These are phyloP conservation scores for Vitis hybrid DNA, from an alignment of 177 flowering plant genomes.

Conservation along the genomic window DNA sequence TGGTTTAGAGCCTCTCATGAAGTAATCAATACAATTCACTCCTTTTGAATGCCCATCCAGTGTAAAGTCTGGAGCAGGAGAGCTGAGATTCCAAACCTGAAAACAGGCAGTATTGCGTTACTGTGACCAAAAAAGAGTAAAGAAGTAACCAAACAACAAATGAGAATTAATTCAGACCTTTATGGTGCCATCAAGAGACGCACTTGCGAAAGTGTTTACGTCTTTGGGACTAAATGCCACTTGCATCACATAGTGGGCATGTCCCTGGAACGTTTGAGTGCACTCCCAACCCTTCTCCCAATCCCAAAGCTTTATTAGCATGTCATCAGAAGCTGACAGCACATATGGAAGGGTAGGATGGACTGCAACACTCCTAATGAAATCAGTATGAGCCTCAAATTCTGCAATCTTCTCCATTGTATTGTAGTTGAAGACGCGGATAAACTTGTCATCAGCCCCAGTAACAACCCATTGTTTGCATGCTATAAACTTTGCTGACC, in stretches of 20 bases:
- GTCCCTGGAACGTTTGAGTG: conserved; percentile 11
- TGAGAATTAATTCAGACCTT: conserved; percentile 3
- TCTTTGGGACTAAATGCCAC: conserved; percentile 14
- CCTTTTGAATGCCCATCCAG: conserved; percentile 10
- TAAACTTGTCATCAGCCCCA: conserved; percentile 13
- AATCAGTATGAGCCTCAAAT: conserved; percentile 15
- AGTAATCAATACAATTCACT: conserved; percentile 12
- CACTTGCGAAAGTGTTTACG: conserved; percentile 10
- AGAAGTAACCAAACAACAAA: not conserved
- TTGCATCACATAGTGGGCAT: conserved; percentile 18
- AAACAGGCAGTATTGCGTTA: not conserved
- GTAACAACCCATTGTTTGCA: conserved; percentile 8
- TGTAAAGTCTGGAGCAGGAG: conserved; percentile 10
- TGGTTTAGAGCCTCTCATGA: conserved; percentile 20
- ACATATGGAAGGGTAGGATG: conserved; percentile 12
- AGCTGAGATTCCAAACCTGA: conserved; percentile 12
- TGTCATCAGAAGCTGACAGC: conserved; percentile 16
- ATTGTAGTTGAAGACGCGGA: conserved; percentile 11
- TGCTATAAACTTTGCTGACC: conserved; percentile 8
- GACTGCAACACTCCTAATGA: conserved; percentile 11
- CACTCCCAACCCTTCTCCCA: conserved; percentile 18
- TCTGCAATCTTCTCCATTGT: conserved; percentile 12
- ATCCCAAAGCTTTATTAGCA: conserved; percentile 12
- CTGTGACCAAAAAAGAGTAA: not conserved
- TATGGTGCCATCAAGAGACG: conserved; percentile 13